These are phyloP conservation scores for Syzygium oleosum DNA, from an alignment of 345 rosid species.

Conservation along the genomic window DNA sequence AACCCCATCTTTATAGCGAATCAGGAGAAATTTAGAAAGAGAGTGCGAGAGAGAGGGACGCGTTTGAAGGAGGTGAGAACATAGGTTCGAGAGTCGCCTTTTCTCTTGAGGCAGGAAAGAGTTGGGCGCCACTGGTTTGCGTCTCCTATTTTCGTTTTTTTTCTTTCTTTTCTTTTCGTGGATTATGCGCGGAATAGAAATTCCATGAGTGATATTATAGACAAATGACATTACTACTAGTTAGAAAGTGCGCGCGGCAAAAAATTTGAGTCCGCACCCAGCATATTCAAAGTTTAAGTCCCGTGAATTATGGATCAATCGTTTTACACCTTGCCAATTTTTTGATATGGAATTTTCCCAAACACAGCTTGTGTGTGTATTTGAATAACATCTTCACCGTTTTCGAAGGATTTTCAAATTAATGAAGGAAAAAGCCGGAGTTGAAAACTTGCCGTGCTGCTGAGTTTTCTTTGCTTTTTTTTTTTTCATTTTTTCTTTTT, in stretches of 20 bases:
- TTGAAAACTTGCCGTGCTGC: neutral
- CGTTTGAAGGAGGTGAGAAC: neutral
- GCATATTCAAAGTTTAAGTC: too few relatives aligned
- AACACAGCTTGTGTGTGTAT: neutral
- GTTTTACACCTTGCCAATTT: accelerated
- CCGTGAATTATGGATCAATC: neutral
- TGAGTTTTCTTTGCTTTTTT: neutral
- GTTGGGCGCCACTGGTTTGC: slow-evolving; percentile 56
- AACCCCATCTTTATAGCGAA: neutral
- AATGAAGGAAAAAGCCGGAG: neutral
- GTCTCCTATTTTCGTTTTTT: neutral
- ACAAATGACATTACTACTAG: too few relatives aligned
- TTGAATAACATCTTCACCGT: neutral
- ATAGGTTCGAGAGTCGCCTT: neutral
- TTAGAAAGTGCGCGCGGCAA: too few relatives aligned
- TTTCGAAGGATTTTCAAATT: neutral
- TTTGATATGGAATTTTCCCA: accelerated
- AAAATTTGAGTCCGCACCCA: neutral
- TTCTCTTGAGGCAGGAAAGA: neutral
- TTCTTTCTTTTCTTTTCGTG: neutral
- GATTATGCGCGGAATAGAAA: neutral
- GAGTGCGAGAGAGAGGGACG: neutral
- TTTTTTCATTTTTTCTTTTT: neutral
- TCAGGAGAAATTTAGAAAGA: too few relatives aligned
- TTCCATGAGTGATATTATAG: neutral